Conservation (phyloP, 305 asterid species). For the Fraxinus ornus region DNA sequence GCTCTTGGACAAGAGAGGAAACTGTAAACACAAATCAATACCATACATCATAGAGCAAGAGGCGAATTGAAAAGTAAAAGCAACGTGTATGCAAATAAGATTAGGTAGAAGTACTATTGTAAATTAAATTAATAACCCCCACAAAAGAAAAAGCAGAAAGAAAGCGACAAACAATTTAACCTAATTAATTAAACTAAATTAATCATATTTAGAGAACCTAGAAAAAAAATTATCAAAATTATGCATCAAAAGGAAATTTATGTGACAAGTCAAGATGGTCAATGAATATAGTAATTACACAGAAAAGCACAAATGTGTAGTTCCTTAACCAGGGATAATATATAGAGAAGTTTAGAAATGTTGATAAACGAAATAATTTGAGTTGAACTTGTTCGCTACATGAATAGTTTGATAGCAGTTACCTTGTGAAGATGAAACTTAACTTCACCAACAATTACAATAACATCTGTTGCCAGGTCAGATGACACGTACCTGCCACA, state of each 20-base stretch:
- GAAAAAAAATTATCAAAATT: background rate
- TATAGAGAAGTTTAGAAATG: background rate
- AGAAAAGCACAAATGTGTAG: background rate
- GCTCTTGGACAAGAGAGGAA: slow-evolving; percentile 91
- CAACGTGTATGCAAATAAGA: background rate
- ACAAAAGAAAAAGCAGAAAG: background rate
- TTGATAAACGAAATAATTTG: background rate
- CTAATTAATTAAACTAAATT: background rate
- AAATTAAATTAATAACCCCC: background rate
- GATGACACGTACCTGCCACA: slow-evolving; percentile 62
- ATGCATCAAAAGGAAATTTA: background rate
- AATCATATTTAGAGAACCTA: background rate
- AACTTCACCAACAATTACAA: slow-evolving; percentile 54
- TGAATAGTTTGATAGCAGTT: slow-evolving; percentile 16
- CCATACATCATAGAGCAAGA: background rate
- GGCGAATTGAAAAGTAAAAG: background rate
- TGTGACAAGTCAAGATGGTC: background rate
- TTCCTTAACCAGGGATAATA: background rate
- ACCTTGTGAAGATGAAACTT: slow-evolving; percentile 93
- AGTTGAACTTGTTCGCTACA: background rate
- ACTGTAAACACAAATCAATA: slow-evolving; percentile 44
- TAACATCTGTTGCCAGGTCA: slow-evolving; percentile 73
- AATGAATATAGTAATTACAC: background rate
- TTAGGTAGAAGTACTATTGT: background rate
- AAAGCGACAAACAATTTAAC: background rate